Evolutionary conservation across 1,284 basidiomycete species (phyloP), one percentile per base, ranked within the genome.

Genomic region (Calocybe gambosa): DNA sequence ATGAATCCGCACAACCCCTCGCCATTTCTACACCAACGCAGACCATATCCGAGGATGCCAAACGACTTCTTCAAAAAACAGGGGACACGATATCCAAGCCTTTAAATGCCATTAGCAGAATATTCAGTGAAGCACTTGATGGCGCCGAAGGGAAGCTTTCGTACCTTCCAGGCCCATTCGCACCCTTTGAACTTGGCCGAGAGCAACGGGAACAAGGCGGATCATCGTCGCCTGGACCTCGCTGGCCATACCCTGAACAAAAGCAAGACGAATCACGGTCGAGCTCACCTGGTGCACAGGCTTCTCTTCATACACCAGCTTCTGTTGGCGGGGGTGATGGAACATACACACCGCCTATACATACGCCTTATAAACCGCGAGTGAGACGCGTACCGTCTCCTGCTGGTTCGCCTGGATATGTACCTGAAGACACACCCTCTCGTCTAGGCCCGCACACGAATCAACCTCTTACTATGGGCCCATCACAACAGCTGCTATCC

Each of bases 81-180:
- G 88, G 91, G 4, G 89, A 93, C 59, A 89, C 81, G 0, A 84
- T 95, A 48, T 89, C 85, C 12, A 91, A 91, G 59, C 93, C 93
- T 4, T 73, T 96, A 10, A 88, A 73, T 51, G 90, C 92, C 1
- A 86, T 96, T 44, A 80, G 90, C 8, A 80, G 87, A 50, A 92
- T 96, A 52, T 85, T 96, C 59, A 85, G 75, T 55, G 86, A 85
- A 47, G 86, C 83, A 0, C 63, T 89, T 6, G 87, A 89, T 55
- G 71, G 71, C 33, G 67, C 69, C 5, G 69, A 73, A 51, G 65
- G 63, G 43, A 76, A 73, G 54, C 63, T 80, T 39, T 60, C 71
- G 0, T 77, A 77, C 57, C 68, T 82, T 3, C 80, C 80, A 3
- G 80, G 78, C 0, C 78, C 81, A 4, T 82, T 84, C 52, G 77